These are phyloP conservation scores for Tricladium varicosporioides DNA, from an alignment of 2,329 filamentous ascomycete species.

Conservation along the genomic window DNA sequence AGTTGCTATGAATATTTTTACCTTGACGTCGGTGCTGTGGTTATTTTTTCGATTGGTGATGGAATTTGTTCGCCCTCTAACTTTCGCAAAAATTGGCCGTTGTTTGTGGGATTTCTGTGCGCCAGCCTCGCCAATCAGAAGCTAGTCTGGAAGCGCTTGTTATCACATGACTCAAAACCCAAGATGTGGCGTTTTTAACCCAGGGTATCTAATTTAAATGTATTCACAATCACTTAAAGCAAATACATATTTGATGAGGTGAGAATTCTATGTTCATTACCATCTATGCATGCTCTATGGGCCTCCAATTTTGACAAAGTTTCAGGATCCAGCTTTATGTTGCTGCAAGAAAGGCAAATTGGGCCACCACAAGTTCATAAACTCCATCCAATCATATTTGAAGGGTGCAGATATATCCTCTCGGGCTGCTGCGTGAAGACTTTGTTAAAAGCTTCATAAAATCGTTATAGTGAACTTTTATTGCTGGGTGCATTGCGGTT, in stretches of 20 bases:
- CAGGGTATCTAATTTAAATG: too few relatives aligned
- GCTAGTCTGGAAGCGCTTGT: neutral
- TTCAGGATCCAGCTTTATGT: neutral
- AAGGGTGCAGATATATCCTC: too few relatives aligned
- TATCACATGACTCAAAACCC: slow-evolving; percentile 1
- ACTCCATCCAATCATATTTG: slow-evolving; percentile 3
- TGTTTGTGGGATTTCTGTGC: slow-evolving; percentile 1
- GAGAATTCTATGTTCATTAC: neutral
- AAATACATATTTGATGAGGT: too few relatives aligned
- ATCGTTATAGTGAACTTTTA: slow-evolving; percentile 17
- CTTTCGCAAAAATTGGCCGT: neutral
- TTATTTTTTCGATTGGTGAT: slow-evolving; percentile 28
- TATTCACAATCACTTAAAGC: too few relatives aligned
- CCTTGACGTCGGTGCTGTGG: slow-evolving; percentile 33
- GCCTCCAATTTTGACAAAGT: neutral
- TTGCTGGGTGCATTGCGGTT: slow-evolving; percentile 58
- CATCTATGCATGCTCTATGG: slow-evolving; percentile 1
- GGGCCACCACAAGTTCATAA: neutral
- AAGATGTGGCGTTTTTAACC: too few relatives aligned
- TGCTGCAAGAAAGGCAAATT: neutral
- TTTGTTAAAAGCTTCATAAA: neutral
- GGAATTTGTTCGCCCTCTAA: slow-evolving; percentile 17
- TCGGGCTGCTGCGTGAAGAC: slow-evolving; percentile 2
- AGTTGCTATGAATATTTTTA: slow-evolving; percentile 15
- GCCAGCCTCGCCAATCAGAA: slow-evolving; percentile 1